These are phyloP conservation scores for Candida manassasensis DNA, from an alignment of 805 yeast species.

Conservation along the genomic window DNA sequence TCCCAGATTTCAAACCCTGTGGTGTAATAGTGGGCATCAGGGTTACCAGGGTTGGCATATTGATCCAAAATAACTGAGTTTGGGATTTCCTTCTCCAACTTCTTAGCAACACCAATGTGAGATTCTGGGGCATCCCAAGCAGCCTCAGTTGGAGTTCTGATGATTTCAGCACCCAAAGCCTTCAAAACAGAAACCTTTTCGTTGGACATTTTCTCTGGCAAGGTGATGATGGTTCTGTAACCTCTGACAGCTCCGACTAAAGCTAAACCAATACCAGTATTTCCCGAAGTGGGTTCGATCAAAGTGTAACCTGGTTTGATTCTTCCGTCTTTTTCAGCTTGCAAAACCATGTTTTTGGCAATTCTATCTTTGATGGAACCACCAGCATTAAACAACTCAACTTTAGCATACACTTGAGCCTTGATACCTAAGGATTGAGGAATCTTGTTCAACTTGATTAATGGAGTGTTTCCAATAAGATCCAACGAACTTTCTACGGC, in stretches of 20 bases:
- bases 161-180: conserved; percentile 86
- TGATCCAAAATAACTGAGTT: conserved; percentile 83
- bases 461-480: conserved; percentile 81
- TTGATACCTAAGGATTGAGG: conserved; percentile 74
- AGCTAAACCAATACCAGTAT: conserved; percentile 89
- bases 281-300: conserved; percentile 88
- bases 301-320: conserved; percentile 82
- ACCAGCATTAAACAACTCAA: conserved; percentile 82
- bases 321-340: conserved; percentile 72
- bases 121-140: conserved; percentile 92
- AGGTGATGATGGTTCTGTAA: conserved; percentile 78
- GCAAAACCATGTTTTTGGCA: conserved; percentile 80
- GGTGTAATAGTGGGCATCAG: conserved; percentile 77
- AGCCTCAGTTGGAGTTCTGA: conserved; percentile 88
- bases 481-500: conserved; percentile 56
- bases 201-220: conserved; percentile 90
- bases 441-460: conserved; percentile 66
- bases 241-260: conserved; percentile 84
- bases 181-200: conserved; percentile 84
- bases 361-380: conserved; percentile 89
- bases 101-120: conserved; percentile 82
- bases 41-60: conserved; percentile 73
- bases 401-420: conserved; percentile 68
- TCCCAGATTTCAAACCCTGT: conserved; percentile 85
- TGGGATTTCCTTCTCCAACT: conserved; percentile 77